Base-by-base conservation (phyloP, 163 green algal species). In the Chloromonas sp. region DNA sequence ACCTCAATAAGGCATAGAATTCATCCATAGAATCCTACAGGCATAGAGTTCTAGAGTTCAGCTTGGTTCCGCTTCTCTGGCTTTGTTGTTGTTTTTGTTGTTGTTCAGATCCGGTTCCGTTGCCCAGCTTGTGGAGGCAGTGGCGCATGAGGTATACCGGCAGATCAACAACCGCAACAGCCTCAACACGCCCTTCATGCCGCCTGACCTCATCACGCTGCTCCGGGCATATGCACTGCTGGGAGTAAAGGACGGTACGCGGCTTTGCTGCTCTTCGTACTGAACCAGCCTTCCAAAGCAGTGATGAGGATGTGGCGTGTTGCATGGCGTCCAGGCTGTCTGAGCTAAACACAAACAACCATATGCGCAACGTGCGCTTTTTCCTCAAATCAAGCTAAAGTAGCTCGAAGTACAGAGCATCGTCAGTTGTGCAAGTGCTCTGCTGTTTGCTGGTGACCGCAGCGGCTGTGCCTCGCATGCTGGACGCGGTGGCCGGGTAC, bases 121-220 rank as follows among this genome's bases (percentile, higher is more conserved):
- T 11, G 79, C 70, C 0, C 62, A 79, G 57, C 83, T 93, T 61
- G 81, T 91, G 61, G 88, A 92, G 14, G 82, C 71, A 0, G 60
- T 94, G 1, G 91, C 91, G 0, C 60, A 81, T 11, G 88, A 92
- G 82, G 88, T 93, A 74, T 89, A 88, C 70, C 84, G 86, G 58
- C 86, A 92, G 84, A 84, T 92, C 82, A 84, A 85, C 80, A 94
- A 94, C 90, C 89, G 90, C 78, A 84, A 89, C 85, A 90, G 84
- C 78, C 71, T 88, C 15, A 81, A 85, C 15, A 61, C 81, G 0
- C 60, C 90, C 70, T 94, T 93, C 82, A 77, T 79, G 0, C 87
- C 91, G 11, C 59, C 58, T 0, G 87, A 94, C 60, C 70, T 94
- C 57, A 79, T 91, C 60, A 86, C 87, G 8, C 81, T 94, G 58